Conservation (phyloP, 2,329 filamentous ascomycete species). For the Pezicula radicicola region DNA sequence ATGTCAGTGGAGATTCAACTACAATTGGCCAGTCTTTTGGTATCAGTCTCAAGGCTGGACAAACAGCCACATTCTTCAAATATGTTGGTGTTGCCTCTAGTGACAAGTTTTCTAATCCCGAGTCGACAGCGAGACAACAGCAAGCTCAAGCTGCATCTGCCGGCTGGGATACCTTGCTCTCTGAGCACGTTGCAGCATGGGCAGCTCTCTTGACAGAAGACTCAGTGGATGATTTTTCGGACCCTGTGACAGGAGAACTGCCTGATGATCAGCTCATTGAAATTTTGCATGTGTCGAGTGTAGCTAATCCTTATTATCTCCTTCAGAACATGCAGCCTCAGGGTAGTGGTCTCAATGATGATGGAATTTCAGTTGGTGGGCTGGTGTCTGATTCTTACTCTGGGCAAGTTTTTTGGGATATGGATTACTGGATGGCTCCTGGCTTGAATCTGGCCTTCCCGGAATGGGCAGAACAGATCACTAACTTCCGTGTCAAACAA, state of each 20-base stretch:
- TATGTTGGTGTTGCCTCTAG: constrained; percentile 66
- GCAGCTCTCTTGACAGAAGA: constrained; percentile 54
- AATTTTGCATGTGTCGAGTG: constrained; percentile 46
- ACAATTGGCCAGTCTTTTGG: constrained; percentile 61
- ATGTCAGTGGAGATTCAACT: constrained; percentile 54
- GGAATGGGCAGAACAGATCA: constrained; percentile 57
- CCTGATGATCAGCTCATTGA: constrained; percentile 57
- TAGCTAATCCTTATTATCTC: constrained; percentile 54
- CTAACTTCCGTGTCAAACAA: constrained; percentile 59
- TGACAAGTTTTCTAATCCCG: constrained; percentile 62
- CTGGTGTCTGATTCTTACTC: constrained; percentile 66
- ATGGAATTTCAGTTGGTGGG: constrained; percentile 68
- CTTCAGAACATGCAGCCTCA: constrained; percentile 45
- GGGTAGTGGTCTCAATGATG: constrained; percentile 52
- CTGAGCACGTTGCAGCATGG: constrained; percentile 61
- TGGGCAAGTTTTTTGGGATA: constrained; percentile 45
- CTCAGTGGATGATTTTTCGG: constrained; percentile 60
- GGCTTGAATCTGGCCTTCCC: constrained; percentile 63
- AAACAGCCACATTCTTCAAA: constrained; percentile 57
- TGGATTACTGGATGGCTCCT: constrained; percentile 41
- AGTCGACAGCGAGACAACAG: constrained; percentile 51
- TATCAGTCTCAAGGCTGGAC: constrained; percentile 48
- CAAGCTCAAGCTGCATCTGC: constrained; percentile 43
- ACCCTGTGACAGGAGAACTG: constrained; percentile 53
- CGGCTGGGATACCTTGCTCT: constrained; percentile 54